Evolutionary conservation across 371 early-diverging fungal genomes (phyloP), one percentile per base, ranked within the genome.

Genomic region (Coemansia sp.): DNA sequence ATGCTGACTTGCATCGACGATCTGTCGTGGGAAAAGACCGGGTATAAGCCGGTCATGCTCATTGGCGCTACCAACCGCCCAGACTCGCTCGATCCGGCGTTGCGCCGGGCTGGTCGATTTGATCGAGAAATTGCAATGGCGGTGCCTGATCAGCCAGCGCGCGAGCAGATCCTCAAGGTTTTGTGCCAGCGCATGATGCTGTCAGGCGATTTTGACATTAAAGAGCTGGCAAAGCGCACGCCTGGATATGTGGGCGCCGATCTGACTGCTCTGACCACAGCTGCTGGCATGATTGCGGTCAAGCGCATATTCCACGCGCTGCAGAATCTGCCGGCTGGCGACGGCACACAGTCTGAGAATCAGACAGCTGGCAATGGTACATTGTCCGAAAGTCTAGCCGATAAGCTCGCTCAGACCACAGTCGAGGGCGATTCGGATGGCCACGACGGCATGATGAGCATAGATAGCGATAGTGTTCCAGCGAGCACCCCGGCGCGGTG

Each of bases 211-310:
- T 88, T 99, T 71, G 95, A 98, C 79, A 91, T 95, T 69, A 83
- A 85, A 25, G 85, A 86, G 53, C 87, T 99, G 20, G 96, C 99
- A 14, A 92, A 93, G 67, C 85, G 93, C 68, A 97, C 98, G 0
- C 99, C 99, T 20, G 99, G 99, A 8, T 99, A 95, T 83, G 99
- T 99, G 3, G 99, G 99, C 47, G 98, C 98, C 5, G 99, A 99
- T 85, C 84, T 99, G 57, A 94, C 93, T 42, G 96, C 98, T 1
- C 83, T 99, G 54, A 94, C 95, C 3, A 87, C 95, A 0, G 95
- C 98, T n/a, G 99, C 99, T 1, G 99, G 99, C 54, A 87, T 97
- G 67, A 86, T 94, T 78, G 96, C 99, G 28, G 89, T 98, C 54
- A 87, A 93, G 78, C 89, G 99, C 64, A 94, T 99, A 62, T 93